These are phyloP conservation scores for Zoysia matrella DNA, from an alignment of 202 grass and related monocot genomes.

Conservation along the genomic window DNA sequence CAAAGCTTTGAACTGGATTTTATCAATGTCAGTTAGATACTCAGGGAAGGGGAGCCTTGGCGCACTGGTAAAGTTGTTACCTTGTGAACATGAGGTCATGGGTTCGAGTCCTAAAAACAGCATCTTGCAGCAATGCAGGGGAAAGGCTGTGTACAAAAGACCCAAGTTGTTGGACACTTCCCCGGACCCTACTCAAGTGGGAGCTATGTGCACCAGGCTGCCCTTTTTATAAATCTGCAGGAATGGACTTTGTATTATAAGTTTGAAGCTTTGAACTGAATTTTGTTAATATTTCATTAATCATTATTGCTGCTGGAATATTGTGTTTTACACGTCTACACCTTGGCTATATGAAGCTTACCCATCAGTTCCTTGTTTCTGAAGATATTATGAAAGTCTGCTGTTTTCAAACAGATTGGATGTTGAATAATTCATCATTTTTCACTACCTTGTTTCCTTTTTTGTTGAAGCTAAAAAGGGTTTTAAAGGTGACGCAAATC, in stretches of 20 bases:
- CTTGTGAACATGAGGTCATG: too few species aligned
- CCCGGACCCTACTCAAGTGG: too few species aligned
- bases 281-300: conserved; percentile 1
- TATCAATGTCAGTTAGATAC: too few species aligned
- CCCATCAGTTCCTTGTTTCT: neutral
- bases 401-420: conserved; percentile 1
- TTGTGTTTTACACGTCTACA: neutral
- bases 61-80: too few species aligned
- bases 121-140: too few species aligned
- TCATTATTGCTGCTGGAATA: neutral
- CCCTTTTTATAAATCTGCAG: neutral
- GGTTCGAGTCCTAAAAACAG: too few species aligned
- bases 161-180: too few species aligned
- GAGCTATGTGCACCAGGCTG: too few species aligned
- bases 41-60: too few species aligned
- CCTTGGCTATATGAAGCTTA: neutral
- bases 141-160: too few species aligned
- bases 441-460: conserved; percentile 18
- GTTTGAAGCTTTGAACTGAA: neutral
- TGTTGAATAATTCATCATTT: conserved; percentile 25
- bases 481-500: conserved; percentile 39
- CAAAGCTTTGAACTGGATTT: too few species aligned
- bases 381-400: conserved; percentile 7
- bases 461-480: conserved; percentile 44
- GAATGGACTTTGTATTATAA: neutral